Evolutionary conservation across 345 rosid genomes (phyloP).

Genomic region (Salix viminalis): DNA sequence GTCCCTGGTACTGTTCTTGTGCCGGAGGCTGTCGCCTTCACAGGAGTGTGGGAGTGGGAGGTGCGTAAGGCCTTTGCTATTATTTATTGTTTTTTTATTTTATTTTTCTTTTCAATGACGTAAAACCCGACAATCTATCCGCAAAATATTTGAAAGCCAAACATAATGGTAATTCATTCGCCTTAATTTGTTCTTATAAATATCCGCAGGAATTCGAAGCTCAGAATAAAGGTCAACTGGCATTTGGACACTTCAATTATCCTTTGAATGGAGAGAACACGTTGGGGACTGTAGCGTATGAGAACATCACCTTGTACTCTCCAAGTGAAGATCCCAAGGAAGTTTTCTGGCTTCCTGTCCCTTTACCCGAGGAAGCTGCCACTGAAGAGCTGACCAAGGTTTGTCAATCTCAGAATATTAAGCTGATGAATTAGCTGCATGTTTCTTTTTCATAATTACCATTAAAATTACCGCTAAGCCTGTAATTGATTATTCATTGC

Average conservation of each 20-base stretch:
- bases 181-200: no score
- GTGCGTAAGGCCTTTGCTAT: neutral
- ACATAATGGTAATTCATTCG: no score
- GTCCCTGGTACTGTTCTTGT: neutral
- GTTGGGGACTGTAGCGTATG: neutral
- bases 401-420: no score
- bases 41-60: neutral
- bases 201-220: neutral
- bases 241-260: neutral
- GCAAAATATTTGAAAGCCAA: no score
- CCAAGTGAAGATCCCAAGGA: neutral
- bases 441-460: no score
- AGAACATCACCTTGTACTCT: neutral
- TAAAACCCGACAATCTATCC: no score
- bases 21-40: neutral
- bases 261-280: slow-evolving; percentile 3
- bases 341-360: neutral
- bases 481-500: no score
- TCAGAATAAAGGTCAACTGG: neutral
- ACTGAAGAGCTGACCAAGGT: no score
- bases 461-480: no score
- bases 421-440: no score
- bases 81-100: no score
- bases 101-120: no score
- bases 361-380: neutral